Base-by-base conservation (phyloP, 768 basidiomycete species). In the Auriscalpium microsporum region DNA sequence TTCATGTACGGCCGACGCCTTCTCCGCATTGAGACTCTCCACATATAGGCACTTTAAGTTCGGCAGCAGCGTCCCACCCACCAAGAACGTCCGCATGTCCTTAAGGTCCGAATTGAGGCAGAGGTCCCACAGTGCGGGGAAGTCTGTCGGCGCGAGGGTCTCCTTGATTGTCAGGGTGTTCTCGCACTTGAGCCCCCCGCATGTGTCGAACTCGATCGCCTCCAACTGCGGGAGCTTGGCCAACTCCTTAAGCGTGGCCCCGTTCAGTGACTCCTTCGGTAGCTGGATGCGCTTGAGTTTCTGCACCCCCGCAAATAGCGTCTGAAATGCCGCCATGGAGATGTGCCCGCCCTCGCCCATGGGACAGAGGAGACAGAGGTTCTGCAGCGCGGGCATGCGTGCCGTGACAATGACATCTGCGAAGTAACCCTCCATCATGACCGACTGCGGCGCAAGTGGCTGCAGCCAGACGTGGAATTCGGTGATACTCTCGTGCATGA, bases 401-500 rank as follows among this genome's bases (percentile, higher is more conserved):
- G 51, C 60, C 14, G 53, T 11, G 44, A n/a, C n/a, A n/a, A n/a
- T n/a, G n/a, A 60, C 36, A 36, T 60, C 55, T 2, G 40, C 16
- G 42, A 45, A 14, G 21, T 19, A 35, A 17, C 17, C 40, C 13
- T 52, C 38, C 19, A 35, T 10, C 11, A 42, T 45, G 44, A 28
- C 34, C 14, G 52, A 37, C 35, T 40, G n/a, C 33, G 3, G 36
- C 17, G 40, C 28, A 16, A 42, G 17, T 7, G 50, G 37, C 9
- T 28, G 37, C n/a, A 51, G 14, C 5, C 34, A 21, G 21, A 59
- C 56, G 19, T 45, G 19, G 52, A 56, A 56, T 44, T 61, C 58
- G 16, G 48, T 48, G 4, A 61, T 38, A 54, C 53, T 52, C 52
- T 61, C 60, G 47, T 61, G 60, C 60, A 61, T 61, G 38, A 61